phyloP scores from a whole-genome alignment of 1,139 yeast genomes.

The Torulaspora pretoriensis region DNA sequence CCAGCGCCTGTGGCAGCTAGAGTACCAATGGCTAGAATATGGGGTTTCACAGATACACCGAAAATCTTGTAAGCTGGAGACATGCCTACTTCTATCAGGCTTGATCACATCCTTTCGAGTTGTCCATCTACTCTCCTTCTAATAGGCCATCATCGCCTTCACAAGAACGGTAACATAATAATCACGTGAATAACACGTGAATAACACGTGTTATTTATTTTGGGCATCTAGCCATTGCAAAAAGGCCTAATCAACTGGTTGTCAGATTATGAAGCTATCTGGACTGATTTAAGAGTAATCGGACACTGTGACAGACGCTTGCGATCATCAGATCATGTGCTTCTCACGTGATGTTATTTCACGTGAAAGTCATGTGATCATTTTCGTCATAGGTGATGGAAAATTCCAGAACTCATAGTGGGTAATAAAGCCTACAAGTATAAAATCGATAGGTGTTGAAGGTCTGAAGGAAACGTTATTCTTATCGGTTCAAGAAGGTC shows the following conservation, averaged over 20 bases:
- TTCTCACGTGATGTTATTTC: no score
- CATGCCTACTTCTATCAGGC: constrained; percentile 38
- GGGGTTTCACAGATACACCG: constrained; percentile 63
- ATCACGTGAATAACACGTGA: neutral
- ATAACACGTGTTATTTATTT: neutral
- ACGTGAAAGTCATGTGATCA: neutral
- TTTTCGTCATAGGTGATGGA: constrained; percentile 12
- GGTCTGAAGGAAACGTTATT: neutral
- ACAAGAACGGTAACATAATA: neutral
- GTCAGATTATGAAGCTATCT: no score
- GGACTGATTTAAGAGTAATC: no score
- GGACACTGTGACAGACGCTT: no score
- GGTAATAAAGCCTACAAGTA: neutral
- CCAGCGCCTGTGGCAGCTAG: constrained; percentile 38
- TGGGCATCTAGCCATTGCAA: no score
- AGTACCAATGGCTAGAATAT: constrained; percentile 40
- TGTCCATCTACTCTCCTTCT: neutral
- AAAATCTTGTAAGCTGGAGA: constrained; percentile 60
- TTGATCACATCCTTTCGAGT: neutral
- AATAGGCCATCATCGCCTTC: neutral
- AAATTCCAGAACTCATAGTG: constrained; percentile 13
- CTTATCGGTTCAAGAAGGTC: neutral
- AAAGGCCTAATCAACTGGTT: no score
- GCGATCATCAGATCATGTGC: no score
- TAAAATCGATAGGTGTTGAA: neutral